Conservation (phyloP, 2,329 filamentous ascomycete species). For the Leptodontidium sp. region DNA sequence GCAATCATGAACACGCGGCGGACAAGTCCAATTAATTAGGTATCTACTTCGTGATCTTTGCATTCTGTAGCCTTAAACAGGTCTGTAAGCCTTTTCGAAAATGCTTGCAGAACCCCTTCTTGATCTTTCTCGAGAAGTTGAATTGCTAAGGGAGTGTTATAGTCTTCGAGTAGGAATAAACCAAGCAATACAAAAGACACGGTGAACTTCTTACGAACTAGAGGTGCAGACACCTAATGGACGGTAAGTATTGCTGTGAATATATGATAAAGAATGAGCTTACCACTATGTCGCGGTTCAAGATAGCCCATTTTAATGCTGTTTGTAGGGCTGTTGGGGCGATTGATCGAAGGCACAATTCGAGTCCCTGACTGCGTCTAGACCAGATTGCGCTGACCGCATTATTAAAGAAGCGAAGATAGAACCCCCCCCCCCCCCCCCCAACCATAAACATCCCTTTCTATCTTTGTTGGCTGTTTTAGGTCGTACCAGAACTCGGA, state of each 20-base stretch:
- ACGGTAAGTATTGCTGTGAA: background rate
- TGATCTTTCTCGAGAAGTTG: constrained; percentile 25
- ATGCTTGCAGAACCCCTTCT: constrained; percentile 19
- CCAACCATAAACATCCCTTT: constrained; percentile 20
- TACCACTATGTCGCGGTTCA: constrained; percentile 21
- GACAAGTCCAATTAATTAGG: constrained; percentile 20
- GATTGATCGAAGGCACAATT: constrained; percentile 13
- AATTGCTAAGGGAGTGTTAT: constrained; percentile 8
- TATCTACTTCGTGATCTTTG: background rate
- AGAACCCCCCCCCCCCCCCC: too few relatives aligned
- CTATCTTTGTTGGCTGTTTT: constrained; percentile 18
- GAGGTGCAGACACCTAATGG: constrained; percentile 15
- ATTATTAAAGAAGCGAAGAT: constrained; percentile 24
- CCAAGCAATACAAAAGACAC: constrained; percentile 20
- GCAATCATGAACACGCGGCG: constrained; percentile 10
- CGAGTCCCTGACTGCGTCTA: constrained; percentile 19
- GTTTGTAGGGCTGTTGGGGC: background rate
- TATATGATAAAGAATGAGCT: constrained; percentile 8
- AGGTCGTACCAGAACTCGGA: constrained; percentile 13
- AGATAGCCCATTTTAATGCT: constrained; percentile 24
- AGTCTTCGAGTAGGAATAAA: constrained; percentile 17
- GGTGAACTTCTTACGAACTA: constrained; percentile 18
- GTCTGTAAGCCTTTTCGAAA: constrained; percentile 14
- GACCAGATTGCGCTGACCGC: constrained; percentile 25
- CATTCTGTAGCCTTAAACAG: constrained; percentile 4